Evolutionary conservation across 2,329 filamentous ascomycete genomes (phyloP).

Genomic region (Alternaria brassicae): DNA sequence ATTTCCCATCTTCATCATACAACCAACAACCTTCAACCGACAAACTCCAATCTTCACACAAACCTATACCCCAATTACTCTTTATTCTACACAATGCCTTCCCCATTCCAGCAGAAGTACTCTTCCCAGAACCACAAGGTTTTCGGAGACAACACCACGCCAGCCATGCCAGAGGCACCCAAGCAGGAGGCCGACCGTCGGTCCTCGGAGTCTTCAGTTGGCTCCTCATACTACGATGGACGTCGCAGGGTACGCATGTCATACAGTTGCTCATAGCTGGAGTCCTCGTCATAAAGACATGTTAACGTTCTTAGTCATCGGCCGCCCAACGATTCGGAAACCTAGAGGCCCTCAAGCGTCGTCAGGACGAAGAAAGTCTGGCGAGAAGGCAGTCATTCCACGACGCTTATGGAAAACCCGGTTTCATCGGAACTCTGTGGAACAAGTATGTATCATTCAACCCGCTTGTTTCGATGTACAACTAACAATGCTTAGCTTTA

Average conservation of each 20-base stretch:
- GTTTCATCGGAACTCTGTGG: constrained; percentile 45
- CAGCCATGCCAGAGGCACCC: constrained; percentile 44
- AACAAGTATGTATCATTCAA: constrained; percentile 34
- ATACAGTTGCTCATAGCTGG: not conserved
- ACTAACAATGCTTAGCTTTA: constrained; percentile 38
- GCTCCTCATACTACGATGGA: constrained; percentile 30
- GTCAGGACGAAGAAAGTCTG: constrained; percentile 35
- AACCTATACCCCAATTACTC: not conserved
- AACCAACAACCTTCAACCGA: not conserved
- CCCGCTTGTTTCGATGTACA: not conserved
- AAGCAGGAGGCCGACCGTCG: constrained; percentile 44
- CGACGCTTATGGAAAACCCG: constrained; percentile 45
- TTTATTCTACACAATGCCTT: constrained; percentile 37
- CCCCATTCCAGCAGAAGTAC: constrained; percentile 50
- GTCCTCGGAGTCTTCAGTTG: constrained; percentile 40
- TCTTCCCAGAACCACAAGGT: constrained; percentile 44
- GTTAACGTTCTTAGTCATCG: constrained; percentile 37
- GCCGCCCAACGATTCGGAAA: constrained; percentile 38
- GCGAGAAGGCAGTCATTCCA: constrained; percentile 42
- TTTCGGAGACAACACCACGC: constrained; percentile 37
- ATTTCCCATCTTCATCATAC: not conserved
- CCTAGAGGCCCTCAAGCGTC: constrained; percentile 45
- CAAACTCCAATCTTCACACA: no score
- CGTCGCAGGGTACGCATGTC: constrained; percentile 38
- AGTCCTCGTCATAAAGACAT: not conserved